These are phyloP conservation scores for Yamadazyma aaseri DNA, from an alignment of 1,139 yeast genomes.

Conservation along the genomic window DNA sequence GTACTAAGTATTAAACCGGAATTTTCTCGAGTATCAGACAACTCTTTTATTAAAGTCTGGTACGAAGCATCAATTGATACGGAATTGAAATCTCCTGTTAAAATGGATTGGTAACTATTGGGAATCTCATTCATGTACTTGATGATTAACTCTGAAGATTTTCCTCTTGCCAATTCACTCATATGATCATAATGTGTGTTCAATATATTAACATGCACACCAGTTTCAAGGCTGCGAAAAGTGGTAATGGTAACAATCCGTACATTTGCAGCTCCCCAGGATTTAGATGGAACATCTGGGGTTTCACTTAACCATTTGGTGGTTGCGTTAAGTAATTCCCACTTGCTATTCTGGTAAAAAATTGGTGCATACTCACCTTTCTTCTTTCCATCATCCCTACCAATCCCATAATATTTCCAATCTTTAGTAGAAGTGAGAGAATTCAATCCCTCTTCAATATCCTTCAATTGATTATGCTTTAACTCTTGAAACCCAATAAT, in stretches of 20 bases:
- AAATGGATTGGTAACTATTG: slow-evolving; percentile 31
- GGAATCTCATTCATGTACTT: slow-evolving; percentile 27
- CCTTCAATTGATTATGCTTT: slow-evolving; percentile 25
- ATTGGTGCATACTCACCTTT: slow-evolving; percentile 48
- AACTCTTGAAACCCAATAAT: slow-evolving; percentile 31
- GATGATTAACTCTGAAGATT: slow-evolving; percentile 29
- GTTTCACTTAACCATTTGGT: slow-evolving; percentile 45
- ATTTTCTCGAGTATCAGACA: slow-evolving; percentile 19
- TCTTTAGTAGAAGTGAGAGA: slow-evolving; percentile 13
- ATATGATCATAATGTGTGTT: slow-evolving; percentile 46
- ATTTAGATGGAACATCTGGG: slow-evolving; percentile 40
- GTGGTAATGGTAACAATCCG: slow-evolving; percentile 43
- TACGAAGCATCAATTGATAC: slow-evolving; percentile 12
- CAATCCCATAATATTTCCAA: slow-evolving; percentile 44
- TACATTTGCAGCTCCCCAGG: slow-evolving; percentile 42
- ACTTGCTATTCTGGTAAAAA: slow-evolving; percentile 29
- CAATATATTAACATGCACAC: slow-evolving; percentile 28
- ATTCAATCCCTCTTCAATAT: slow-evolving; percentile 21
- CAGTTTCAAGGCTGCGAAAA: slow-evolving; percentile 21
- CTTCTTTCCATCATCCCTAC: slow-evolving; percentile 43
- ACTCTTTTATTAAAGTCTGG: slow-evolving; percentile 25
- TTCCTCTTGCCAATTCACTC: slow-evolving; percentile 35
- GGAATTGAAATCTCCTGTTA: slow-evolving; percentile 20
- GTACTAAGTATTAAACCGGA: slow-evolving; percentile 19
- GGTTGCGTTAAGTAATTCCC: slow-evolving; percentile 31